phyloP scores from a whole-genome alignment of 163 green algal genomes.

The Trebouxia gelatinosa region DNA sequence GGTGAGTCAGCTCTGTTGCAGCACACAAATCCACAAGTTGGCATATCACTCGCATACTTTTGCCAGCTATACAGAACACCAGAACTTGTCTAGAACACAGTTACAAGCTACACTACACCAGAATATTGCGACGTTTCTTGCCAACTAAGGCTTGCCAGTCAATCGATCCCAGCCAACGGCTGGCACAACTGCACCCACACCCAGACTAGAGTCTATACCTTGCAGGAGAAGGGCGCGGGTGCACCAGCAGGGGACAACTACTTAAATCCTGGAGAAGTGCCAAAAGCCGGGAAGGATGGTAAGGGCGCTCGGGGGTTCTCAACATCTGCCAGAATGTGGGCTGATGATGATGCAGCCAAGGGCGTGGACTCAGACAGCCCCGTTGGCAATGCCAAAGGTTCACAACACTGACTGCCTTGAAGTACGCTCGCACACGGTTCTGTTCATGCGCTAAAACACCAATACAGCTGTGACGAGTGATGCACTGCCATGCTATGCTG shows the following conservation, averaged over 20 bases:
- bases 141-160: not conserved
- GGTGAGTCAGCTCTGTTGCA: not conserved
- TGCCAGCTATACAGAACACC: not conserved
- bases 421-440: too few species aligned
- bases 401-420: not conserved
- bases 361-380: not conserved
- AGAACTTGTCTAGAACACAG: not conserved
- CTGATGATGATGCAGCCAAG: not conserved
- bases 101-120: not conserved
- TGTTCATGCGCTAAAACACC: too few species aligned
- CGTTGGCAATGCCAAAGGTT: constrained; percentile 20
- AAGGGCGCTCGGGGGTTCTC: not conserved
- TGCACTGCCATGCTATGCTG: not conserved
- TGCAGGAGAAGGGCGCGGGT: constrained; percentile 5
- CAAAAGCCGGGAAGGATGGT: not conserved
- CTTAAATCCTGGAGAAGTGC: constrained; percentile 1
- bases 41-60: not conserved
- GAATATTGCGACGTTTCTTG: not conserved
- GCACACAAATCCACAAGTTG: too few species aligned
- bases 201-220: not conserved
- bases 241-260: constrained; percentile 2
- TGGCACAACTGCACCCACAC: not conserved
- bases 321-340: not conserved
- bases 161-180: not conserved
- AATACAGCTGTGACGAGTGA: not conserved